Conservation (phyloP, 805 yeast genomes). For the Diddensiella santjacobensis region DNA sequence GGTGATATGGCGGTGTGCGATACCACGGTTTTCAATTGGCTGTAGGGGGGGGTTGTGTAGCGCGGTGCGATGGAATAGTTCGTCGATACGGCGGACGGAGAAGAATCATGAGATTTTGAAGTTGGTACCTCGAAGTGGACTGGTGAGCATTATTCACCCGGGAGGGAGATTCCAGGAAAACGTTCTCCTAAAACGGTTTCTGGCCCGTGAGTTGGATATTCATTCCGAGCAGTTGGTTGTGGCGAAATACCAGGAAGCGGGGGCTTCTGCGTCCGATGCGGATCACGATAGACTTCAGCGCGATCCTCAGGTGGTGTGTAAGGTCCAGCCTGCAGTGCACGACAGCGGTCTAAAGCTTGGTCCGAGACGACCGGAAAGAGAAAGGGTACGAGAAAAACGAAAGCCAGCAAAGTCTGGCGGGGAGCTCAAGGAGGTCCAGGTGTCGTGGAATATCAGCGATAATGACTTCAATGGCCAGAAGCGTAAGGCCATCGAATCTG, state of each 20-base stretch:
- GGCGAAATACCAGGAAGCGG: conserved; percentile 15
- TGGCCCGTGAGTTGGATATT: conserved; percentile 9
- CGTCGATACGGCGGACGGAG: neutral
- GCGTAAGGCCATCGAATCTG: conserved; percentile 30
- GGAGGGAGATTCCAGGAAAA: conserved; percentile 15
- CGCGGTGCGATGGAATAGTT: neutral
- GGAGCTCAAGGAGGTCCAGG: conserved; percentile 23
- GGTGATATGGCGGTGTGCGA: neutral
- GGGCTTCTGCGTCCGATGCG: neutral
- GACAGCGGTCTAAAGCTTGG: neutral
- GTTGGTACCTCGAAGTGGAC: conserved; percentile 23
- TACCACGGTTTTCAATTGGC: neutral
- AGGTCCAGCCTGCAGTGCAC: conserved; percentile 15
- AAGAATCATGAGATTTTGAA: conserved; percentile 19
- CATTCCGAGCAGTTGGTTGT: conserved; percentile 18
- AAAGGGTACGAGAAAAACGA: conserved; percentile 1
- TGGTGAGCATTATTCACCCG: conserved; percentile 19
- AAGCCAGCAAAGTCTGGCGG: conserved; percentile 13
- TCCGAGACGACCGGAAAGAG: conserved; percentile 1
- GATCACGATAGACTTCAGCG: too few species aligned
- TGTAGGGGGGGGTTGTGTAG: neutral
- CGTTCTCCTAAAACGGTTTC: conserved; percentile 12
- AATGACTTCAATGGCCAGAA: conserved; percentile 33
- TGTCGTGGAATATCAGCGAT: conserved; percentile 33
- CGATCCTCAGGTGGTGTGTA: conserved; percentile 25